A percentile compares a stretch with the other conserved stretches of the same genome.
Conservation (phyloP, 352 stramenopile genomes). For the Phytopythium montanum region DNA sequence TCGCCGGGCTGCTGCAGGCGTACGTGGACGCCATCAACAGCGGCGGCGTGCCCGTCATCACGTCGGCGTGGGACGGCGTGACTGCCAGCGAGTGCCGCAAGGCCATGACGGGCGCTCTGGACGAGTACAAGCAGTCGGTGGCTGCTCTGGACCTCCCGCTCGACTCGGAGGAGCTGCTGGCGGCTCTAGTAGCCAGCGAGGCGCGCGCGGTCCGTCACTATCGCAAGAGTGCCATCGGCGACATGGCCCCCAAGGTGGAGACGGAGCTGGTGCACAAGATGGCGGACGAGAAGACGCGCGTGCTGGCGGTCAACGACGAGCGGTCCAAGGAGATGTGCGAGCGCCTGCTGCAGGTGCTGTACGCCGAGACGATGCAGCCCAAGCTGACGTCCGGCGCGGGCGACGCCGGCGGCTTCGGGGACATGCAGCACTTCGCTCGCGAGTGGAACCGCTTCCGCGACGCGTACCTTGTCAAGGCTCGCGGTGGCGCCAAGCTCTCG, state of each 20-base stretch:
- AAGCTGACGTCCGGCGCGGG: slow-evolving; percentile 46
- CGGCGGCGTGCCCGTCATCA: slow-evolving; percentile 85
- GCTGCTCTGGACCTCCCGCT: slow-evolving; percentile 59
- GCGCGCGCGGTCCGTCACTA: slow-evolving; percentile 52
- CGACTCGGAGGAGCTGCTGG: slow-evolving; percentile 60
- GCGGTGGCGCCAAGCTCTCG: slow-evolving; percentile 69
- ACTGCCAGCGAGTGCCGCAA: slow-evolving; percentile 80
- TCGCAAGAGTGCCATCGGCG: slow-evolving; percentile 58
- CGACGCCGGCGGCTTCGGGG: slow-evolving; percentile 58
- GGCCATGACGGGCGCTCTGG: slow-evolving; percentile 51
- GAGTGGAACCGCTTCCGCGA: slow-evolving; percentile 76
- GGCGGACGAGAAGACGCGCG: slow-evolving; percentile 53
- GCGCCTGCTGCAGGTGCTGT: slow-evolving; percentile 72
- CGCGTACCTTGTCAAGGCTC: slow-evolving; percentile 64
- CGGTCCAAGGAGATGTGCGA: slow-evolving; percentile 81
- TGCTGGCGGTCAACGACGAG: slow-evolving; percentile 40
- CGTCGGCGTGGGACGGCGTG: slow-evolving; percentile 83
- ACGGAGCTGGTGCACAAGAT: slow-evolving; percentile 62
- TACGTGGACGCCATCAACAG: slow-evolving; percentile 88
- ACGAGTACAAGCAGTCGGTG: slow-evolving; percentile 63
- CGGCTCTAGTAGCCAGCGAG: slow-evolving; percentile 55
- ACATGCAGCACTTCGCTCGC: slow-evolving; percentile 77
- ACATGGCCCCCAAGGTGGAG: slow-evolving; percentile 62
- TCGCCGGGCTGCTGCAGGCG: slow-evolving; percentile 70
- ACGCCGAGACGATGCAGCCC: slow-evolving; percentile 76